phyloP scores from a whole-genome alignment of 768 basidiomycete genomes.

The Mycena rebaudengoi region DNA sequence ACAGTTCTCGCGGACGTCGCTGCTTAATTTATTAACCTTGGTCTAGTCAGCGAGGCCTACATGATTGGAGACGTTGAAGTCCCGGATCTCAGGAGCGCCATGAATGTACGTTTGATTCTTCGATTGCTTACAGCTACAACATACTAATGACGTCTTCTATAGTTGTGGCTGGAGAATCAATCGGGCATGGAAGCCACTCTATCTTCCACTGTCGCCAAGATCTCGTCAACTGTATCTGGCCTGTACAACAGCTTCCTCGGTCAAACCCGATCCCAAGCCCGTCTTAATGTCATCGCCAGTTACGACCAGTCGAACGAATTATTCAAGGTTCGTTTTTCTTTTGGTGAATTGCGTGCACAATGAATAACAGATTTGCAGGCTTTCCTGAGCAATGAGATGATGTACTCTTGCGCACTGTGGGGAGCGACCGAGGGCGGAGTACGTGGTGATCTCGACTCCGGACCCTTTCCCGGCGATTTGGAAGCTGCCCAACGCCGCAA shows the following conservation, averaged over 20 bases:
- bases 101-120: conserved; percentile 59
- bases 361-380: conserved; percentile 50
- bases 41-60: conserved; percentile 75
- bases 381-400: conserved; percentile 90
- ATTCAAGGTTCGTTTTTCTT: conserved; percentile 64
- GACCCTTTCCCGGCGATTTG: conserved; percentile 70
- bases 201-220: conserved; percentile 62
- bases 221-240: conserved; percentile 68
- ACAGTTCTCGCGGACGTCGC: background rate
- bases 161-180: conserved; percentile 78
- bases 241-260: conserved; percentile 77
- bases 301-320: conserved; percentile 94
- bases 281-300: conserved; percentile 84
- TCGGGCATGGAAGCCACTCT: conserved; percentile 64
- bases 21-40: conserved; percentile 23
- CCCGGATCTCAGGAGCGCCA: conserved; percentile 63
- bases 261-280: conserved; percentile 75
- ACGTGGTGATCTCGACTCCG: conserved; percentile 68
- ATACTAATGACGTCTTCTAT: conserved; percentile 22
- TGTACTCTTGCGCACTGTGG: conserved; percentile 93
- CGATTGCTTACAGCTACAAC: conserved; percentile 1
- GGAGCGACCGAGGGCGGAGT: conserved; percentile 82
- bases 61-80: conserved; percentile 78
- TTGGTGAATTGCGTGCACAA: conserved; percentile 1
- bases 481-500: conserved; percentile 87